Base-by-base conservation (phyloP, 2,329 filamentous ascomycete genomes). In the Colletotrichum navitas region DNA sequence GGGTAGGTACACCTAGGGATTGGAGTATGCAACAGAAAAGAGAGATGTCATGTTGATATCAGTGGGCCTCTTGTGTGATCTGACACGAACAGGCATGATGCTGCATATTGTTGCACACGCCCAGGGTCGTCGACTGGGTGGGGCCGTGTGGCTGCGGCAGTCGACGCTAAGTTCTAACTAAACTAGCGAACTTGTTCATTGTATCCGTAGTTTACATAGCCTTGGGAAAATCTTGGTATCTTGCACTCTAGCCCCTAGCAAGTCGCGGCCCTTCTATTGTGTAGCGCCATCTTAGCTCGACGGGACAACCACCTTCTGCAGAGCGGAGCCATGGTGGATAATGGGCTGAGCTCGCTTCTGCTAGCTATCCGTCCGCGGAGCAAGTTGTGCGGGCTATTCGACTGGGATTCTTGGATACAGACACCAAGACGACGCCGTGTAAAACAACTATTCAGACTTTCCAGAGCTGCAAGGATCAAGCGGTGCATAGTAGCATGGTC, bases 21-120 rank as follows among this genome's bases (percentile, higher is more conserved):
- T 5, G 14, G n/a, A 55, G 29, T 5, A 55, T 36, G 21, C 34
- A 51, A 14, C 51, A 26, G 56, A 58, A 66, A 45, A 62, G 58
- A 58, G 59, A 54, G 59, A 68, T 68, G 68, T 63, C 68, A 63
- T 63, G 59, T 68, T 71, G 65, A 71, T 71, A 71, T 68, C 68
- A 68, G 68, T 71, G 68, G 65, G 43, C 29, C 68, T n/a, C 34
- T 49, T 39, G 51, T 29, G n/a, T 68, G 65, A 71, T 68, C 54
- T 63, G 65, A 71, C 68, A 68, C 43, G 16, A 68, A 43, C 65
- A 72, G 58, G 39, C 66, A 65, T 72, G 58, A 68, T 71, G 59
- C 68, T 63, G 59, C 49, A 52, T 26, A 24, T 24, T 14, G 45
- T 29, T 59, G 52, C 63, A 59, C 45, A 63, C 59, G 68, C 59